These are phyloP conservation scores for Eimeria necatrix DNA, from an alignment of 169 alveolate genomes.

Conservation along the genomic window DNA sequence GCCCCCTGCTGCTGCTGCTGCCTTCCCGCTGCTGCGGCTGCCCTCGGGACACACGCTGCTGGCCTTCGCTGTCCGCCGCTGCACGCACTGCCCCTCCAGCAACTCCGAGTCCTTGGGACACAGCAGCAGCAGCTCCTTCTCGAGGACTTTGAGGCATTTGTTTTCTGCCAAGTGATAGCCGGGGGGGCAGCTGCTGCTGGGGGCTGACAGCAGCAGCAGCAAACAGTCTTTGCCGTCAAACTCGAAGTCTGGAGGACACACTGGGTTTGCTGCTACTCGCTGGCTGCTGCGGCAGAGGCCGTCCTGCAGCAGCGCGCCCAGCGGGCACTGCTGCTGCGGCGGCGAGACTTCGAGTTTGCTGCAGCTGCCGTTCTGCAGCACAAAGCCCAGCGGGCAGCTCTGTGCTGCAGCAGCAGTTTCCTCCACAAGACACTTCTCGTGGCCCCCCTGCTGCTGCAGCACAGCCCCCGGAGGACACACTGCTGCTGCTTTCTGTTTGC, in stretches of 20 bases:
- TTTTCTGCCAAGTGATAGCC: conserved; percentile 39
- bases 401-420: neutral
- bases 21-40: neutral
- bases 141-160: conserved; percentile 53
- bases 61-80: neutral
- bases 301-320: neutral
- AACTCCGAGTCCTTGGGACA: conserved; percentile 51
- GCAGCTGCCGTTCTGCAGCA: conserved; percentile 27
- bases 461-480: conserved; percentile 60
- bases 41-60: conserved; percentile 68
- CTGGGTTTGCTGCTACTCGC: conserved; percentile 55
- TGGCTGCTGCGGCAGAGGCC: conserved; percentile 39
- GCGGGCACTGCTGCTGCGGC: conserved; percentile 35
- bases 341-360: neutral
- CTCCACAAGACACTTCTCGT: conserved; percentile 44
- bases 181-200: conserved; percentile 13
- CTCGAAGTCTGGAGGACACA: conserved; percentile 51
- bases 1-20: too few relatives aligned
- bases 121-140: conserved; percentile 52
- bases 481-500: conserved; percentile 23
- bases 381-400: conserved; percentile 25
- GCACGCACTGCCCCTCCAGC: conserved; percentile 63
- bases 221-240: conserved; percentile 69
- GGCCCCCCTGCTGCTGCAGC: neutral
- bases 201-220: neutral